phyloP scores from a whole-genome alignment of 805 yeast genomes.

The Alloascoidea hylecoeti region DNA sequence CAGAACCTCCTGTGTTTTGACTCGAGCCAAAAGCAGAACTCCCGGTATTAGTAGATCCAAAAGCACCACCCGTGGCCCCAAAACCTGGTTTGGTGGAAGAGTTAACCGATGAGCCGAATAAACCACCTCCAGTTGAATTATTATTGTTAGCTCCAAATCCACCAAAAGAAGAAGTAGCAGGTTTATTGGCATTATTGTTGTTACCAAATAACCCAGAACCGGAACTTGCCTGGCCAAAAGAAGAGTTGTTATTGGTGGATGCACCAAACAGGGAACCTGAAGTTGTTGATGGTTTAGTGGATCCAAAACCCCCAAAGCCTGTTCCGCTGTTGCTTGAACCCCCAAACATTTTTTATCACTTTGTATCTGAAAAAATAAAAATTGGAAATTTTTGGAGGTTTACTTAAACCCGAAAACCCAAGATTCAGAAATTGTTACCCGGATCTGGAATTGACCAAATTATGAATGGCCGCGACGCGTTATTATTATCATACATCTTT shows the following conservation, averaged over 20 bases:
- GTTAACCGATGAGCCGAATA: slow-evolving; percentile 22
- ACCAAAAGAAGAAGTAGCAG: slow-evolving; percentile 4
- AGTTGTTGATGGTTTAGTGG: too few relatives aligned
- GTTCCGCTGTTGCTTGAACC: slow-evolving; percentile 7
- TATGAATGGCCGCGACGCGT: too few relatives aligned
- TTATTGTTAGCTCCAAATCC: slow-evolving; percentile 7
- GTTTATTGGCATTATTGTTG: slow-evolving; percentile 3
- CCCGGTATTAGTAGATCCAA: slow-evolving; percentile 15
- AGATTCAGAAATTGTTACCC: background rate
- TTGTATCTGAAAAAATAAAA: slow-evolving; percentile 7
- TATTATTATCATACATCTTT: background rate
- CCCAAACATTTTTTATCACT: slow-evolving; percentile 10
- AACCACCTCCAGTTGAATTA: slow-evolving; percentile 11
- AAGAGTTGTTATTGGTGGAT: slow-evolving; percentile 8
- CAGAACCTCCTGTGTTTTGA: slow-evolving; percentile 7
- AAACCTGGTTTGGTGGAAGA: slow-evolving; percentile 11
- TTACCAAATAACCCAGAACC: slow-evolving; percentile 11
- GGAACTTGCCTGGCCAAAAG: slow-evolving; percentile 10
- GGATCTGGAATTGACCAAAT: too few relatives aligned
- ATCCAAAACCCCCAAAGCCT: slow-evolving; percentile 9
- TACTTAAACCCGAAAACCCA: slow-evolving; percentile 1
- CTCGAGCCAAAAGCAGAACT: slow-evolving; percentile 5
- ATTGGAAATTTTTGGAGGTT: slow-evolving; percentile 7
- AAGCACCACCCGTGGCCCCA: slow-evolving; percentile 15
- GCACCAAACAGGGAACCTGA: too few relatives aligned